Conservation (phyloP, 2,329 filamentous ascomycete species). For the Fusarium nygamai region DNA sequence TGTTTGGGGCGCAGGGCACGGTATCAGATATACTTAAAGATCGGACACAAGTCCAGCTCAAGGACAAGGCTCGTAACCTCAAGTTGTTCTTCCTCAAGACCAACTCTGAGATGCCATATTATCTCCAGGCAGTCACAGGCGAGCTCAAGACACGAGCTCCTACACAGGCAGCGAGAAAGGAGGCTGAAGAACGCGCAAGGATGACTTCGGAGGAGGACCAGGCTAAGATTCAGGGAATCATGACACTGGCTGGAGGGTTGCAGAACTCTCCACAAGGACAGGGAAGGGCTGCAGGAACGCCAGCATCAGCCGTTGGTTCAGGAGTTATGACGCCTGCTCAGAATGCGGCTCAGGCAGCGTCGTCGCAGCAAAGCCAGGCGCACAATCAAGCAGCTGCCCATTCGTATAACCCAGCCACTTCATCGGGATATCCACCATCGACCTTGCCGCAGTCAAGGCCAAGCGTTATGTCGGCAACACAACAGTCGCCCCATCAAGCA, state of each 20-base stretch:
- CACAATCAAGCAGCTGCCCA: constrained; percentile 32
- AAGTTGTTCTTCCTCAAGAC: constrained; percentile 94
- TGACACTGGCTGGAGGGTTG: constrained; percentile 63
- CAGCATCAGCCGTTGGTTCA: constrained; percentile 40
- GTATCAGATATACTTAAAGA: constrained; percentile 87
- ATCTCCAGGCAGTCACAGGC: constrained; percentile 86
- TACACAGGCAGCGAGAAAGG: constrained; percentile 74
- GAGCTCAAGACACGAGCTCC: constrained; percentile 88
- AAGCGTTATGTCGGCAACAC: constrained; percentile 43
- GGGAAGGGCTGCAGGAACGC: constrained; percentile 37
- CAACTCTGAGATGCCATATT: constrained; percentile 89
- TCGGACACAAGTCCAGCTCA: constrained; percentile 89
- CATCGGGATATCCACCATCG: constrained; percentile 42
- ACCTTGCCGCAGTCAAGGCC: constrained; percentile 42
- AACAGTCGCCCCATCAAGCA: constrained; percentile 42
- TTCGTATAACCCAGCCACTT: constrained; percentile 24
- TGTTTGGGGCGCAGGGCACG: constrained; percentile 83
- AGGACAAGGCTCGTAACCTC: constrained; percentile 90
- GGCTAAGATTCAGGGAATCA: constrained; percentile 68
- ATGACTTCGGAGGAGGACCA: constrained; percentile 68
- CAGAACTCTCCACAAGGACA: constrained; percentile 54
- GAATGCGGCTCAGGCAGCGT: constrained; percentile 43
- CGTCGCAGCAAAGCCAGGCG: constrained; percentile 31
- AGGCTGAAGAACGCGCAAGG: constrained; percentile 71
- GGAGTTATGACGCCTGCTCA: constrained; percentile 50